phyloP scores from a whole-genome alignment of 192 early-diverging fungal genomes.

The Coemansia erecta region DNA sequence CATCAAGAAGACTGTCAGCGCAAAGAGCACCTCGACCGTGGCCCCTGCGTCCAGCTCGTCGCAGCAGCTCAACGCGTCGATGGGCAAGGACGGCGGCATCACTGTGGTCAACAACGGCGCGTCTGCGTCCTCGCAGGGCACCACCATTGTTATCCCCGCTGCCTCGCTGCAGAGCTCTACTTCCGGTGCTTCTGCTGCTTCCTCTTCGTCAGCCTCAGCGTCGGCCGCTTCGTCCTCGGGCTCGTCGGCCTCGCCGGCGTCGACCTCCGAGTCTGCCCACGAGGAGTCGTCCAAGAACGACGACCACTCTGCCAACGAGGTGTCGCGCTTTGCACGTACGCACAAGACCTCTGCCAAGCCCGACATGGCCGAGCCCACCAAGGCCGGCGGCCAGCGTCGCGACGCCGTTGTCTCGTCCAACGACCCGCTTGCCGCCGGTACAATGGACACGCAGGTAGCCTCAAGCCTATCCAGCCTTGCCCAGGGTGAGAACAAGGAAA shows the following conservation, averaged over 20 bases:
- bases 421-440: slow-evolving; percentile 9
- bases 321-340: slow-evolving; percentile 23
- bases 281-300: slow-evolving; percentile 31
- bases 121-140: slow-evolving; percentile 14
- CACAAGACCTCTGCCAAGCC: slow-evolving; percentile 26
- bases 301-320: slow-evolving; percentile 34
- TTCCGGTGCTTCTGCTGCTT: not conserved
- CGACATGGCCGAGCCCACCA: slow-evolving; percentile 8
- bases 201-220: slow-evolving; percentile 5
- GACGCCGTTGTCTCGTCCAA: slow-evolving; percentile 12
- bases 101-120: slow-evolving; percentile 30
- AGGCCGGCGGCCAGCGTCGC: slow-evolving; percentile 30
- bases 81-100: slow-evolving; percentile 48
- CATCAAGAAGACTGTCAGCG: slow-evolving; percentile 26
- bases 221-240: slow-evolving; percentile 11
- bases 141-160: slow-evolving; percentile 38
- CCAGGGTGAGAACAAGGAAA: slow-evolving; percentile 16
- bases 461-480: slow-evolving; percentile 10
- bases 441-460: slow-evolving; percentile 18
- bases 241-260: slow-evolving; percentile 5
- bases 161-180: slow-evolving; percentile 18
- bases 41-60: not conserved
- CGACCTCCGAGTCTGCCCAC: slow-evolving; percentile 15
- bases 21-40: slow-evolving; percentile 12
- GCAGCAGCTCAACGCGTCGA: slow-evolving; percentile 28